Base-by-base conservation (phyloP, 768 basidiomycete genomes). In the Serendipita indica region DNA sequence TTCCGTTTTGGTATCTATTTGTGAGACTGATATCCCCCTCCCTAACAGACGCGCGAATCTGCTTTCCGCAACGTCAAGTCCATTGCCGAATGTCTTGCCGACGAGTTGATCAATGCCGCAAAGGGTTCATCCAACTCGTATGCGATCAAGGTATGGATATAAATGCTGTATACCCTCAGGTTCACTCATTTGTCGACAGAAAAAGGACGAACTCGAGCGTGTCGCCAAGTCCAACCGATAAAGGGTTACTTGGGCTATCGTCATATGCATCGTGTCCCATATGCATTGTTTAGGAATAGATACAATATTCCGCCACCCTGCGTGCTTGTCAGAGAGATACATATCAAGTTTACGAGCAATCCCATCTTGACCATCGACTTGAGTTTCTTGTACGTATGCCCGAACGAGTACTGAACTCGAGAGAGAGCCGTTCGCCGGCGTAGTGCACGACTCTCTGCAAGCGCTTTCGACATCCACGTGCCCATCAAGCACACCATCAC, bases 1-100 rank as follows among this genome's bases (percentile, higher is more conserved):
- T 37, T 32, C 57, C 60, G 39, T 5, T 32, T 58, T 13, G 35
- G 33, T 13, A n/a, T 61, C 18, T 41, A 7, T 12, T 30, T 54
- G 10, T 35, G 58, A 12, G 18, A 16, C 32, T 60, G 20, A 41
- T 39, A 18, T 60, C 54, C 16, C n/a, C 32, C 30, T 43, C 63
- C 57, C 30, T 20, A 61, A 27, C 65, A 96, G 91, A 96, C 94
- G 63, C 96, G 96, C 70, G 96, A 99, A 75, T 97, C 94, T 45
- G 92, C 96, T 57, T 99, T 99, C 91, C 90, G 96, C 74, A 99
- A 99, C 77, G 89, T 97, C 68, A 99, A 99, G 75, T 96, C 92
- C 62, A 86, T 99, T 67, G 92, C 96, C 62, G 94, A 98, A 77
- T 97, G 94, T 75, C 81, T 98, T 57, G 94, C 96, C 61, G 96